phyloP scores from a whole-genome alignment of 306 rosid genomes.

The Castanopsis chinensis region DNA sequence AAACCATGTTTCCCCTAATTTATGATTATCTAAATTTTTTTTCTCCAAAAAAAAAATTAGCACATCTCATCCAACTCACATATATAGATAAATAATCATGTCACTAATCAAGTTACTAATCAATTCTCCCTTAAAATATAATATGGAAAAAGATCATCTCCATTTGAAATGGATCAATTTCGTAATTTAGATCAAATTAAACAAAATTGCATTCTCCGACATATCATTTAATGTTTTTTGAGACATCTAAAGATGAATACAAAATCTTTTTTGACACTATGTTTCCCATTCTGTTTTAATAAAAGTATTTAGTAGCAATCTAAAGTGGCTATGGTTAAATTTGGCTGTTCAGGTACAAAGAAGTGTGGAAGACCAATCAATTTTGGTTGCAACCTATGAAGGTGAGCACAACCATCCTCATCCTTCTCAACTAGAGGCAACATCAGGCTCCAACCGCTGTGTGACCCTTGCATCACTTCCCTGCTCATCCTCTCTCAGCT shows the following conservation, averaged over 20 bases:
- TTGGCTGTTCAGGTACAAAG: constrained; percentile 77
- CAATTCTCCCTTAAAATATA: background rate
- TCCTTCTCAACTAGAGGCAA: constrained; percentile 54
- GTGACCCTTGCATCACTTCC: constrained; percentile 43
- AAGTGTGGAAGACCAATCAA: constrained; percentile 88
- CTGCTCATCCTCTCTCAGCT: constrained; percentile 35
- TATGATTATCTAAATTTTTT: too few relatives aligned
- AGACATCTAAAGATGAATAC: background rate
- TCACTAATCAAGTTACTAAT: background rate
- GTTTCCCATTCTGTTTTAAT: background rate
- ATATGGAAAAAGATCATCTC: too few relatives aligned
- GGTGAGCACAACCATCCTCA: constrained; percentile 93
- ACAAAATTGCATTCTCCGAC: too few relatives aligned
- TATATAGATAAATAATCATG: too few relatives aligned
- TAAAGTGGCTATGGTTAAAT: constrained; percentile 10
- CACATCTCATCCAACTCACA: too few relatives aligned
- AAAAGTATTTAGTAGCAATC: background rate
- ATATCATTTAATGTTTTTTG: too few relatives aligned
- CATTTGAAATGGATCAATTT: background rate
- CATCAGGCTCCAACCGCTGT: constrained; percentile 49
- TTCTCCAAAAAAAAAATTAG: too few relatives aligned
- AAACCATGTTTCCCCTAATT: too few relatives aligned
- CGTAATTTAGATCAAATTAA: too few relatives aligned
- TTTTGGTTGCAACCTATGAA: constrained; percentile 91
- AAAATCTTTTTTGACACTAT: background rate